phyloP scores from a whole-genome alignment of 176 grass and related monocot genomes.

The Phragmites australis region DNA sequence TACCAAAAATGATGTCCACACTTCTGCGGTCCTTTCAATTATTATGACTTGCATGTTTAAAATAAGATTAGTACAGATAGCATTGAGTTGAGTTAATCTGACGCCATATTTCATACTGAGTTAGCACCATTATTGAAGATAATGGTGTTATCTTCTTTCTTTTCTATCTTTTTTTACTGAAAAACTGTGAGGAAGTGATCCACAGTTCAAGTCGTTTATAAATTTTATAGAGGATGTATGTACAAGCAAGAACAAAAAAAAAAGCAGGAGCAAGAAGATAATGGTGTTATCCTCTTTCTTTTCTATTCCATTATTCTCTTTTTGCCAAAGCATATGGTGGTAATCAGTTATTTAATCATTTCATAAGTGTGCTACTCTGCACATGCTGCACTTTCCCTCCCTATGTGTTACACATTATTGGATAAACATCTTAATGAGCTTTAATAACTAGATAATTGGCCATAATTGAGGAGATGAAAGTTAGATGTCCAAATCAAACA shows the following conservation, averaged over 20 bases:
- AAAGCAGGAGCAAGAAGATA: too few relatives aligned
- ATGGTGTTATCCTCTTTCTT: background rate
- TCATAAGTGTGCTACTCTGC: background rate
- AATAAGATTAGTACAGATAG: background rate
- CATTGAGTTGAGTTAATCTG: background rate
- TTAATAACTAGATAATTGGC: background rate
- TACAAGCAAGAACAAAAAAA: too few relatives aligned
- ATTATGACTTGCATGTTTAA: slow-evolving; percentile 25
- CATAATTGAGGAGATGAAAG: background rate
- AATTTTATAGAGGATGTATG: too few relatives aligned
- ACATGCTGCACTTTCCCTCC: background rate
- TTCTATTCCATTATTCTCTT: background rate
- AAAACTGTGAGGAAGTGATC: too few relatives aligned
- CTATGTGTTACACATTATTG: background rate
- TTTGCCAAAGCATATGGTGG: background rate
- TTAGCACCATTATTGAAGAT: background rate
- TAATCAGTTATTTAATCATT: background rate
- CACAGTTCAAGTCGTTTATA: too few relatives aligned
- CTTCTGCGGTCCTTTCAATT: background rate
- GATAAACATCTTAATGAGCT: background rate
- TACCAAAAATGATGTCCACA: background rate
- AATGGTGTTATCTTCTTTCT: too few relatives aligned
- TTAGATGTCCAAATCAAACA: background rate
- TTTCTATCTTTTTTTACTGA: too few relatives aligned
- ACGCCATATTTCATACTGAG: background rate